phyloP scores from a whole-genome alignment of 768 basidiomycete species.

The Termitomyces sp. region DNA sequence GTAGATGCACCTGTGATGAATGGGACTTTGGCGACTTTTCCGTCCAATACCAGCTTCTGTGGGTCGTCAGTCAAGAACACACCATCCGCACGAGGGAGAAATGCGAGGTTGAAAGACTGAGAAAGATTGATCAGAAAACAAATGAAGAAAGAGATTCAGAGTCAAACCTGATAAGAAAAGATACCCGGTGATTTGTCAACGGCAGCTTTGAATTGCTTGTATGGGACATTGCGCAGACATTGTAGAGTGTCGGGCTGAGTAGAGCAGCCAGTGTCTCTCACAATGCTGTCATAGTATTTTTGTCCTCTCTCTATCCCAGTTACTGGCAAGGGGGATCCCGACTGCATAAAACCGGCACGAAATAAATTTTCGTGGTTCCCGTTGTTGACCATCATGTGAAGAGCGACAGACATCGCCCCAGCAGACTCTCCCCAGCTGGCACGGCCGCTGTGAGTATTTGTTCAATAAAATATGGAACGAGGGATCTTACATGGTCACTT shows the following conservation, averaged over 20 bases:
- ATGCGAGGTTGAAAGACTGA: slow-evolving; percentile 43
- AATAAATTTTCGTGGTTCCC: slow-evolving; percentile 45
- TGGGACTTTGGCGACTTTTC: slow-evolving; percentile 44
- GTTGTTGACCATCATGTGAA: slow-evolving; percentile 47
- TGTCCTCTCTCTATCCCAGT: slow-evolving; percentile 42
- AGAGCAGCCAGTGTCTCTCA: slow-evolving; percentile 38
- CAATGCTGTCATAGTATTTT: slow-evolving; percentile 41
- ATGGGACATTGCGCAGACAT: slow-evolving; percentile 39
- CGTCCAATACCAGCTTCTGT: slow-evolving; percentile 36
- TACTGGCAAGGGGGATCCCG: slow-evolving; percentile 42
- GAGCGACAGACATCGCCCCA: slow-evolving; percentile 49
- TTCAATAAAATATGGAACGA: background rate
- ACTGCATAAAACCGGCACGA: slow-evolving; percentile 49
- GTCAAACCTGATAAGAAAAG: slow-evolving; percentile 28
- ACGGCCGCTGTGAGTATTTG: background rate
- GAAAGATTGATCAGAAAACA: slow-evolving; percentile 23
- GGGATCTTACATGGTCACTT: slow-evolving; percentile 51
- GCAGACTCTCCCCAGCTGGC: slow-evolving; percentile 38
- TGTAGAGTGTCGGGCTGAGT: slow-evolving; percentile 34
- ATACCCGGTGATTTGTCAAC: slow-evolving; percentile 38
- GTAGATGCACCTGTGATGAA: slow-evolving; percentile 37
- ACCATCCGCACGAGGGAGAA: slow-evolving; percentile 48
- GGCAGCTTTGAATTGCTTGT: slow-evolving; percentile 34
- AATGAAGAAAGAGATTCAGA: background rate
- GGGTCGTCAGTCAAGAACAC: slow-evolving; percentile 44